Conservation (phyloP, 805 yeast genomes). For the Schwanniomyces occidentalis region DNA sequence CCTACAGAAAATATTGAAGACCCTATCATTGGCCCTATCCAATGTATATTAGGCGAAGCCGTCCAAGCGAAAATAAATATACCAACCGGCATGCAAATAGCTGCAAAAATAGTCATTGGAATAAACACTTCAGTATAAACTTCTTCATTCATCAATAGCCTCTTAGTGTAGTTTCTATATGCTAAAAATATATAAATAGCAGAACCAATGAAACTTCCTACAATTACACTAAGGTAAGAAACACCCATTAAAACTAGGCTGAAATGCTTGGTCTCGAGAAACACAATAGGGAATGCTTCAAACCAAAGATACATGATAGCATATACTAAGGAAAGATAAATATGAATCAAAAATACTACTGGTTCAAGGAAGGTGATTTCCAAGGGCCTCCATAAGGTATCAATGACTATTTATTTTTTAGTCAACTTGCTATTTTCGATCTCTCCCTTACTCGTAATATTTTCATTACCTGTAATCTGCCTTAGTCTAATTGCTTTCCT, state of each 20-base stretch:
- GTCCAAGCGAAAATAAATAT: conserved; percentile 49
- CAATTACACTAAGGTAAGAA: conserved; percentile 28
- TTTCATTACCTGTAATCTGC: conserved; percentile 48
- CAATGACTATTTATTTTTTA: conserved; percentile 10
- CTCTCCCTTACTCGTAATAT: conserved; percentile 44
- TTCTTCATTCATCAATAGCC: conserved; percentile 16
- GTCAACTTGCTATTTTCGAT: conserved; percentile 17
- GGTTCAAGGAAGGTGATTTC: conserved; percentile 53
- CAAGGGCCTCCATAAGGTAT: conserved; percentile 50
- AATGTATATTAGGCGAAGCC: conserved; percentile 32
- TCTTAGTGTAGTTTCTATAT: conserved; percentile 16
- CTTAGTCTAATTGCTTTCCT: conserved; percentile 51
- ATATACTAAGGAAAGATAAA: conserved; percentile 53
- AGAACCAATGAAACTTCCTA: conserved; percentile 45
- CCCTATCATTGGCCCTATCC: conserved; percentile 48
- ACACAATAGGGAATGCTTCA: conserved; percentile 59
- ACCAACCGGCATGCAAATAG: conserved; percentile 37
- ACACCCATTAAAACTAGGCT: conserved; percentile 43
- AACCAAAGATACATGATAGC: conserved; percentile 57
- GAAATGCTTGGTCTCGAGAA: conserved; percentile 40
- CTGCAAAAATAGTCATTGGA: conserved; percentile 35
- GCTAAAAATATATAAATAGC: conserved; percentile 45
- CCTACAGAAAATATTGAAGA: conserved; percentile 34
- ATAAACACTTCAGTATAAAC: conserved; percentile 37
- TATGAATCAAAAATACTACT: conserved; percentile 50